Evolutionary conservation across 176 grass and related monocot species (phyloP).

Genomic region (Olyra latifolia): DNA sequence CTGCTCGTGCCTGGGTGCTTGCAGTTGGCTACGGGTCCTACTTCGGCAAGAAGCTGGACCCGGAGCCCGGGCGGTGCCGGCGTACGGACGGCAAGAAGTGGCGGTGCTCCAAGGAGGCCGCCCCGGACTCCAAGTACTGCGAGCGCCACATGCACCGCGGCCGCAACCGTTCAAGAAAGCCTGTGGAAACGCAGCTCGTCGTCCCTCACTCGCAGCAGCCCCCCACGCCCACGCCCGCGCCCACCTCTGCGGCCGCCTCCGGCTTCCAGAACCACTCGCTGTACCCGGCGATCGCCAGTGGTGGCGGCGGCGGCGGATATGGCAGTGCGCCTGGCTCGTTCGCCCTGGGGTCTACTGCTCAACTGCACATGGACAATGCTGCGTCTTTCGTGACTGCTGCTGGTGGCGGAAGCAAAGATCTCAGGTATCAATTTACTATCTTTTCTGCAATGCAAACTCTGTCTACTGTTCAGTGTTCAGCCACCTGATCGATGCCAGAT

Average conservation of each 20-base stretch:
- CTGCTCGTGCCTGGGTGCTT: background rate
- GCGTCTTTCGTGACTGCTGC: constrained; percentile 41
- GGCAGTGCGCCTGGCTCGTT: constrained; percentile 22
- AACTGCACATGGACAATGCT: constrained; percentile 46
- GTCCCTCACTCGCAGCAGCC: constrained; percentile 32
- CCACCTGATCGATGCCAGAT: constrained; percentile 11
- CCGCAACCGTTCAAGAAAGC: constrained; percentile 99
- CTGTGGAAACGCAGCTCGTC: constrained; percentile 87
- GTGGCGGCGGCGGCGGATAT: background rate
- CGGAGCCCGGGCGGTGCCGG: constrained; percentile 88
- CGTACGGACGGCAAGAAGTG: constrained; percentile 99
- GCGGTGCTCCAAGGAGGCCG: constrained; percentile 91
- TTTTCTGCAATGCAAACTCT: constrained; percentile 11
- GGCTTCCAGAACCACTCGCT: constrained; percentile 46
- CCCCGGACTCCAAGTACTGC: constrained; percentile 93
- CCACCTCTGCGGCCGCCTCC: background rate
- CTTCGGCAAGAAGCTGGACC: constrained; percentile 91
- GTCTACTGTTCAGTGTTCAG: background rate
- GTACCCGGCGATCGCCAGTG: constrained; percentile 30
- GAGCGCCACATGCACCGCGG: constrained; percentile 98
- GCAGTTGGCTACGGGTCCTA: constrained; percentile 75
- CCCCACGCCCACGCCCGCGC: background rate
- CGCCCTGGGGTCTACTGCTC: constrained; percentile 35
- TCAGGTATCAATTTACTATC: constrained; percentile 39
- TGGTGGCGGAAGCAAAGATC: constrained; percentile 48